Conservation (phyloP, 148 eudicot genomes). For the Vaccinium darrowii region DNA sequence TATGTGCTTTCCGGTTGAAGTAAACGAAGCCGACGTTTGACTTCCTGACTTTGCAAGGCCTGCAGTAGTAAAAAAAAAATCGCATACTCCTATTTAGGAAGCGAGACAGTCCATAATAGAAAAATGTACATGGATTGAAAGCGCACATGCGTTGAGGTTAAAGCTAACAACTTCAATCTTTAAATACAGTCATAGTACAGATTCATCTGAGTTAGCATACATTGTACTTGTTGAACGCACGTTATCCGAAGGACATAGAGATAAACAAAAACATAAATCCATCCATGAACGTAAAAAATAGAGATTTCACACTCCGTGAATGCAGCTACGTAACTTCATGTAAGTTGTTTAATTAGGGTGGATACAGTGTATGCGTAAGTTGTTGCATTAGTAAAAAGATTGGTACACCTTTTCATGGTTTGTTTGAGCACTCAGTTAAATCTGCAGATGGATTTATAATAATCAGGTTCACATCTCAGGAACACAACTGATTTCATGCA, state of each 20-base stretch:
- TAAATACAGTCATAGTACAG: neutral
- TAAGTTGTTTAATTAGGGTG: neutral
- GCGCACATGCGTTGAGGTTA: neutral
- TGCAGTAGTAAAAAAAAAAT: constrained; percentile 15
- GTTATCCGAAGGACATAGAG: neutral
- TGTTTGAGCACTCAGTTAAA: neutral
- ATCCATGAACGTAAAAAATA: neutral
- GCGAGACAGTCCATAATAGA: neutral
- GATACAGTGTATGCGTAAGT: neutral
- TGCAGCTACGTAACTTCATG: neutral
- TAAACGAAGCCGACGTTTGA: constrained; percentile 69
- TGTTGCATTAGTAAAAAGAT: neutral
- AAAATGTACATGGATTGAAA: neutral
- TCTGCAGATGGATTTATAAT: neutral
- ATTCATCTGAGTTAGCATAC: neutral
- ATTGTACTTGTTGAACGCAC: neutral
- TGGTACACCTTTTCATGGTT: constrained; percentile 4
- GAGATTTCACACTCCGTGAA: neutral
- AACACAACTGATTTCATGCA: neutral
- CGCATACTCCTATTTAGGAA: constrained; percentile 3
- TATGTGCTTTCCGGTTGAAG: constrained; percentile 52
- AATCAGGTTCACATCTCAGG: neutral
- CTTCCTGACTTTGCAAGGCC: constrained; percentile 64
- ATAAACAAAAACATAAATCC: neutral
- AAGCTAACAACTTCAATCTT: neutral